Evolutionary conservation across 2,329 filamentous ascomycete genomes (phyloP), one percentile per base, ranked within the genome.

Genomic region (Fusarium protoensiforme): DNA sequence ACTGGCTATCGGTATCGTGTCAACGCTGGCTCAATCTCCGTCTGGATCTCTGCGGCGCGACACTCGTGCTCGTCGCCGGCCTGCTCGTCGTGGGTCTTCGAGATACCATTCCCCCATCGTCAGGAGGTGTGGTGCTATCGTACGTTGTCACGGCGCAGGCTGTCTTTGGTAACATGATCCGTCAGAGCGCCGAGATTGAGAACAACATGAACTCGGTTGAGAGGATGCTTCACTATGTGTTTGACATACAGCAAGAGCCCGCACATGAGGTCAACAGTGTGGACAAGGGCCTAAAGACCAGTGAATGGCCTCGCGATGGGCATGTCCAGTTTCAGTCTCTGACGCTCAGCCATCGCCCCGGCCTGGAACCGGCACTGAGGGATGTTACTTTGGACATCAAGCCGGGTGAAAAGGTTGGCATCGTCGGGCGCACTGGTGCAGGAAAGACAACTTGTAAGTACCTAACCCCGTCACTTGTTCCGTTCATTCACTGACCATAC

Each of bases 171-270:
- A 89, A 92, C 78, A 90, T 92, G 87, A 88, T 93, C 51, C 91
- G 92, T 62, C 92, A 73, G 20, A 78, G 75, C 2, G 75, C 77
- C 0, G 77, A 78, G 51, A 77, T 78, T 4, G 95, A 98, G 84
- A 95, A 98, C 81, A 97, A 97, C 81, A 97, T 98, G 95, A 98
- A 98, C 81, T 95, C 94, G 1, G 94, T 98, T 4, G 95, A 98
- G 83, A 92, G 95, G 77, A 91, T 98, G 78, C 95, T 96, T 82
- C 94, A 98, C 79, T 98, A 98, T 78, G 90, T 89, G 61, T 89
- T 97, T 46, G 93, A 69, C 1, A 72, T 72, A 1, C 65, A 72
- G 14, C 69, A 59, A 6, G 69, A 72, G 3, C 69, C 69, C 2
- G 54, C 59, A 16, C 65, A 61, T 0, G 36, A 61, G 1, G 56